Base-by-base conservation (phyloP, 768 basidiomycete species). In the Imleria badia region DNA sequence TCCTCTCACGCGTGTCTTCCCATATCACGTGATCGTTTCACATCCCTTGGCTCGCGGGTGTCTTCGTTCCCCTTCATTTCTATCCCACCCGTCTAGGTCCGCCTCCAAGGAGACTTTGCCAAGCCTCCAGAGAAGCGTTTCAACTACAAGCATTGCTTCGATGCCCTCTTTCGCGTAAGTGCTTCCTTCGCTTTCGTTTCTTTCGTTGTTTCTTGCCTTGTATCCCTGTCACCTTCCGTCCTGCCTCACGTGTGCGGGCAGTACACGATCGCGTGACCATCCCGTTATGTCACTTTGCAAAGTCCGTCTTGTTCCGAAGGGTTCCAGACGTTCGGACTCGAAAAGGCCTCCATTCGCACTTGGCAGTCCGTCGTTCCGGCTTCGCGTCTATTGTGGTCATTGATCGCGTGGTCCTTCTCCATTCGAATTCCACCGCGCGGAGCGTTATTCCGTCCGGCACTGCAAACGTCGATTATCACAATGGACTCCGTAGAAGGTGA, bases 121-220 rank as follows among this genome's bases (percentile, higher is more conserved):
- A 95, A 94, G 68, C 82, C 90, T 1, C 84, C 86, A 10, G 91
- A 91, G 74, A 90, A 91, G 70, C 79, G 90, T 41, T 88, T 94
- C 75, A 91, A 91, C 64, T 96, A 96, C 70, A 91, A 90, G 74
- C 81, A 95, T 69, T 89, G 87, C 60, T 83, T 95, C 50, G 92
- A 95, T 73, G 94, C 92, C 0, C 75, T 96, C 14, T 90, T 85
- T 74, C 76, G 91, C 49, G 91, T 92, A 68, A 72, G 87, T 80
- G n/a, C n/a, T 36, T 36, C 1, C 2, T 29, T 48, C n/a, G 0
- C 11, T 53, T 58, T n/a, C 7, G 7, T 30, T 30, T 13, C 22
- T 39, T 51, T 38, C 29, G 2, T 48, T 19, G 19, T 44, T 51
- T 46, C 12, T 49, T 43, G 46, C 23, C 26, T 47, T 26, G 55